Evolutionary conservation across 495 filamentous ascomycete species (phyloP), one percentile per base, ranked within the genome.

Genomic region (Paragyromitra xinjiangensis): DNA sequence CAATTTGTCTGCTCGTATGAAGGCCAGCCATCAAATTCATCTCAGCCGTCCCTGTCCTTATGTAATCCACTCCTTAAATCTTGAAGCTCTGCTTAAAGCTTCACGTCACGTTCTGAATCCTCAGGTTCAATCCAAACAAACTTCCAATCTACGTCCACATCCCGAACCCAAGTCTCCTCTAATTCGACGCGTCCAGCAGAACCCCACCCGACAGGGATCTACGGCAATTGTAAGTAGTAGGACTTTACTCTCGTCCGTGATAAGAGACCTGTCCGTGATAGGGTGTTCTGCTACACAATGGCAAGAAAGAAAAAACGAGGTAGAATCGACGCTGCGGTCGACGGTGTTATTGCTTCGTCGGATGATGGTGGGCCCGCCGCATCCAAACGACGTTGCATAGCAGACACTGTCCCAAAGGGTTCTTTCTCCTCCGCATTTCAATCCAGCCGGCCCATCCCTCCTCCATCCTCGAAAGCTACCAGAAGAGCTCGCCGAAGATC

Each of bases 241-340:
- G 16, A 29, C 45, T 63, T 63, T 63, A 16, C 59, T 40, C 59
- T 63, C 39, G 59, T 50, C 16, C n/a, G 45, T 50, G 45, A 50
- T 16, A 50, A 50, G 45, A 50, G 45, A 50, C 45, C 45, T 6
- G 14, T 63, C 59, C n/a, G 59, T 63, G 59, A 63, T 63, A 42
- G 59, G 59, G 5, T 63, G 59, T 63, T 63, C 45, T 63, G 9
- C 34, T 44, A 19, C 39, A 34, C 59, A 42, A 63, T 63, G 59
- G 59, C 59, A 5, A 63, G 59, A 24, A 24, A 16, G 14, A 58
- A 9, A 19, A 58, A 58, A 24, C 4, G 58, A 11, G 29, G 16
- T 34, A 39, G 59, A 63, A 42, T 8, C n/a, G 34, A 19, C 37
- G 6, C 11, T 39, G 6, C 39, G 37, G 59, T 63, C 44, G 59